A percentile compares a stretch with the other conserved stretches of the same genome.
These are phyloP conservation scores for Suillus sp. DNA, from an alignment of 768 basidiomycete genomes.

Conservation along the genomic window DNA sequence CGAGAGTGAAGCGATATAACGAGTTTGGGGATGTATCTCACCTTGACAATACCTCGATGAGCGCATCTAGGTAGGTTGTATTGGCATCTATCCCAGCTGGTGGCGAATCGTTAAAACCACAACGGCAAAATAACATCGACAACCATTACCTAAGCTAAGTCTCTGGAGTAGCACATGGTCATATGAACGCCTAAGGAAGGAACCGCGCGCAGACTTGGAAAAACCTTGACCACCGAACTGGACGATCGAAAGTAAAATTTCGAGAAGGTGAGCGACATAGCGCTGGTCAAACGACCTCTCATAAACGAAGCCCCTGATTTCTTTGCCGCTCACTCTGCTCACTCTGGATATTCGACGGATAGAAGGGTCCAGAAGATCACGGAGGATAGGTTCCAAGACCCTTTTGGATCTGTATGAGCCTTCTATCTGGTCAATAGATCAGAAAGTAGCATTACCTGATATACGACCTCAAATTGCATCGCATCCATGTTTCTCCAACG, in stretches of 20 bases:
- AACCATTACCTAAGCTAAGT: conserved; percentile 53
- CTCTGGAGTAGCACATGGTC: conserved; percentile 64
- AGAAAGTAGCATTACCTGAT: conserved; percentile 57
- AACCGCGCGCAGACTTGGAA: conserved; percentile 68
- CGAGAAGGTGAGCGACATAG: conserved; percentile 71
- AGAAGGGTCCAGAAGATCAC: conserved; percentile 71
- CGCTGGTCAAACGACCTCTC: conserved; percentile 77
- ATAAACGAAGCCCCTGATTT: conserved; percentile 69
- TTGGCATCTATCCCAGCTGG: conserved; percentile 50
- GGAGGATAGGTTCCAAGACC: conserved; percentile 87
- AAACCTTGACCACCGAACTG: conserved; percentile 92
- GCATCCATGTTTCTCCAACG: conserved; percentile 96
- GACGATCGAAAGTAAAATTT: conserved; percentile 73
- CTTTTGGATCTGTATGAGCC: conserved; percentile 41
- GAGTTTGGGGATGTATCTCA: conserved; percentile 36
- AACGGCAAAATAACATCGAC: neutral
- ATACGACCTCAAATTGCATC: conserved; percentile 90
- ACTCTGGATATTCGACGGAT: conserved; percentile 54
- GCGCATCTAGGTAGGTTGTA: conserved; percentile 72
- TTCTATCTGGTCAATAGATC: neutral
- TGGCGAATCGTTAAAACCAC: conserved; percentile 14
- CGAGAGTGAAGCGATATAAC: neutral
- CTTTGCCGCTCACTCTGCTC: conserved; percentile 60
- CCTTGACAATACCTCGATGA: conserved; percentile 76
- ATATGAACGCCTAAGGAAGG: conserved; percentile 63